Conservation (phyloP, 768 basidiomycete species). For the Mycena galopus region DNA sequence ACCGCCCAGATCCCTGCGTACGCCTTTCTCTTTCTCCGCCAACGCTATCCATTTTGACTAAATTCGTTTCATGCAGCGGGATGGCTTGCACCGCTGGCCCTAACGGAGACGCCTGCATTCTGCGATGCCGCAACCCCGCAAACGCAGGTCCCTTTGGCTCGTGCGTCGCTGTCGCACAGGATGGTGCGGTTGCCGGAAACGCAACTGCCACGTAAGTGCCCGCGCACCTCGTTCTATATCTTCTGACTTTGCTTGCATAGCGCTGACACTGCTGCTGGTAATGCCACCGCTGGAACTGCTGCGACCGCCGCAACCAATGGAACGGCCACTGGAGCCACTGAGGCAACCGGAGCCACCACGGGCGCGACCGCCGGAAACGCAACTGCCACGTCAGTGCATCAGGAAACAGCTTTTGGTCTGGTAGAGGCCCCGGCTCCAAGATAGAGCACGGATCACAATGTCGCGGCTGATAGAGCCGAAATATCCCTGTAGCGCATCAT, state of each 20-base stretch:
- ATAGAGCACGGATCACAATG: too few relatives aligned
- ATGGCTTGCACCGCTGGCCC: constrained; percentile 34
- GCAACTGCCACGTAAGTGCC: neutral
- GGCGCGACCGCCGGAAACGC: neutral
- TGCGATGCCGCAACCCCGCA: constrained; percentile 29
- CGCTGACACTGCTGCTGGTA: too few relatives aligned
- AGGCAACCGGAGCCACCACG: too few relatives aligned
- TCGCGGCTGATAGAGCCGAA: too few relatives aligned
- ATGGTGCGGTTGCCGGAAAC: neutral
- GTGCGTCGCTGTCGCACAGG: constrained; percentile 31
- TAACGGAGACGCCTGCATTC: constrained; percentile 35
- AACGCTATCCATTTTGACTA: too few relatives aligned
- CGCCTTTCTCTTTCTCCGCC: too few relatives aligned
- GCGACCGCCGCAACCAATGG: constrained; percentile 5
- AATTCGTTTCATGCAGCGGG: constrained; percentile 7
- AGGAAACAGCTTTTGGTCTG: too few relatives aligned
- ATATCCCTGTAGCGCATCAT: too few relatives aligned
- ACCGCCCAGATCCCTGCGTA: too few relatives aligned
- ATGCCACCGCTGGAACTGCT: neutral
- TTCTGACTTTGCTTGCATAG: neutral
- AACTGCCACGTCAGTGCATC: constrained; percentile 4
- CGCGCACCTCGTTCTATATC: too few relatives aligned
- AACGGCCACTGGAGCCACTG: too few relatives aligned
- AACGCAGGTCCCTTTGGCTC: constrained; percentile 35
- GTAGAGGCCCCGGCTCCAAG: too few relatives aligned